Base-by-base conservation (phyloP, 2,329 filamentous ascomycete species). In the Harringtonia aguacate region DNA sequence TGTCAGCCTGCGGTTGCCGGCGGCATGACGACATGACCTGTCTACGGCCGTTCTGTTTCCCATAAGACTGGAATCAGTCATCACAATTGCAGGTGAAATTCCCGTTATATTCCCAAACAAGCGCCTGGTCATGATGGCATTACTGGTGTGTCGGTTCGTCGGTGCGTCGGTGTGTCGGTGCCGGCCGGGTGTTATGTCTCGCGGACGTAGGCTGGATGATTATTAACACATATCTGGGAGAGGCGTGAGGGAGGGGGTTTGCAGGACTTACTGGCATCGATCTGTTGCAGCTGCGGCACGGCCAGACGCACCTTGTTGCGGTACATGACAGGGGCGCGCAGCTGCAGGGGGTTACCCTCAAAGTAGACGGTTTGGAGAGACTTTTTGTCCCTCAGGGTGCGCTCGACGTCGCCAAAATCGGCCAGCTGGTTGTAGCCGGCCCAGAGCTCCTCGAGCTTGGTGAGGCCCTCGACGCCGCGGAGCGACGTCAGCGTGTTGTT, bases 221-320 rank as follows among this genome's bases (percentile, higher is more conserved):
- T 17, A 34, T 15, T 12, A 10, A 6, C 13, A 5, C 8, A 9
- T 17, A 9, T 24, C 17, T 22, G 41, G 14, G 8, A 38, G 0
- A 29, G 9, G 12, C 18, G 2, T 17, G 5, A 12, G 12, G 18
- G 5, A 27, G 31, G 36, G 6, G 2, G 20, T 8, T 14, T 12
- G 17, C 17, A 20, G 15, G 22, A 86, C 88, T 79, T 72, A 95
- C 90, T 94, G 47, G 92, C 92, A 76, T 98, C 92, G 60, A 98
- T 95, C 69, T 98, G 89, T 59, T 77, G 77, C 42, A 98, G 69
- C 61, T 92, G 84, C 46, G 92, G 92, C 62, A 98, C 63, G 29
- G 88, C 84, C 61, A 98, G 65, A 47, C 83, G 75, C 36, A 98
- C 79, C 66, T 98, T 98, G 66, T 95, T 97, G 56, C 92, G 73